Conservation (phyloP, 495 filamentous ascomycete genomes). For the Talaromyces adpressus region DNA sequence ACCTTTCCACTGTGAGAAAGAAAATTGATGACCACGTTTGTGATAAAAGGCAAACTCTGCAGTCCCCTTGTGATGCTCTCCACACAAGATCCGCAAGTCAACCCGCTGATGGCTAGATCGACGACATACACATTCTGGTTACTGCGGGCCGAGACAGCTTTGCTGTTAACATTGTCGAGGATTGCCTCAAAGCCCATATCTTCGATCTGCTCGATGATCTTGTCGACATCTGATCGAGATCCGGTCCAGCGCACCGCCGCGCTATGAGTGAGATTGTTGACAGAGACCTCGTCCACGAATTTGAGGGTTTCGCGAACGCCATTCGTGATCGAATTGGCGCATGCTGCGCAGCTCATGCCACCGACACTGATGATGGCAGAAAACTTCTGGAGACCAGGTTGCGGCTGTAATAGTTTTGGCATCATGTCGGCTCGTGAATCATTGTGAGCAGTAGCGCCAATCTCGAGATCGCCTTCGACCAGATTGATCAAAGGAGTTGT, state of each 20-base stretch:
- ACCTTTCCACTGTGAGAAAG: constrained; percentile 66
- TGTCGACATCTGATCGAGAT: constrained; percentile 28
- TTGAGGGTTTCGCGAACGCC: constrained; percentile 36
- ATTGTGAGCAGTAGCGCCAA: background rate
- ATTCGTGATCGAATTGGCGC: constrained; percentile 46
- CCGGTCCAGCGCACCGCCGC: constrained; percentile 42
- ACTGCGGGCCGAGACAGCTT: constrained; percentile 23
- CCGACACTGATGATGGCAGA: constrained; percentile 43
- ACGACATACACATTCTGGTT: constrained; percentile 36
- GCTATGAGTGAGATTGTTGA: constrained; percentile 54
- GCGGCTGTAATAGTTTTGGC: background rate
- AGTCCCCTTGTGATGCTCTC: constrained; percentile 57
- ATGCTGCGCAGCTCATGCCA: constrained; percentile 62
- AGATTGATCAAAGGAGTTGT: background rate
- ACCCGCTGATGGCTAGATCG: constrained; percentile 66
- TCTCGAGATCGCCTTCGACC: background rate
- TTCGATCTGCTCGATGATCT: constrained; percentile 43
- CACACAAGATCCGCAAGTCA: constrained; percentile 77
- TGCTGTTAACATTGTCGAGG: constrained; percentile 23
- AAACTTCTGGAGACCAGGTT: constrained; percentile 16
- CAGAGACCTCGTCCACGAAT: constrained; percentile 44
- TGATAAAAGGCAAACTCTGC: constrained; percentile 56
- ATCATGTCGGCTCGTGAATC: background rate
- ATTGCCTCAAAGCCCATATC: constrained; percentile 50
- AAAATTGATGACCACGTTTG: constrained; percentile 58